Percentiles rank a stretch among this genome's conserved stretches.
phyloP scores from a whole-genome alignment of 2,329 filamentous ascomycete species.

The Colletotrichum sidae region DNA sequence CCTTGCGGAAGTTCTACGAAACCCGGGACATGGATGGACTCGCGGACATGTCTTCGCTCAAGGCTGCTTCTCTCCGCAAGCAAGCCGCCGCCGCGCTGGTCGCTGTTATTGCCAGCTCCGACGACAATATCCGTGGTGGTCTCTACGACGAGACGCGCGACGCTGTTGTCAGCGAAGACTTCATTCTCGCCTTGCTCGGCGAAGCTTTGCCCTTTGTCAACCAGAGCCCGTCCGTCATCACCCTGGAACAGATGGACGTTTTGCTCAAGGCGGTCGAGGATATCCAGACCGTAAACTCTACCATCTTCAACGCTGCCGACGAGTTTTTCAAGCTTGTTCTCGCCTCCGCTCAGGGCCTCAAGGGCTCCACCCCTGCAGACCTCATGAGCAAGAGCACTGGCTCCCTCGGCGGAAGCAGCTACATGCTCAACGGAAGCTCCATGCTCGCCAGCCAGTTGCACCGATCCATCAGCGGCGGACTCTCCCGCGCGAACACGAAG shows the following conservation, averaged over 20 bases:
- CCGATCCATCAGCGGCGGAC: slow-evolving; percentile 63
- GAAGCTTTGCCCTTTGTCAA: slow-evolving; percentile 85
- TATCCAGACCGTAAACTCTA: slow-evolving; percentile 77
- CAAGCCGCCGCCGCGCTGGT: slow-evolving; percentile 79
- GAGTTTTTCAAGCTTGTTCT: slow-evolving; percentile 83
- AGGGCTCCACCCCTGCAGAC: slow-evolving; percentile 72
- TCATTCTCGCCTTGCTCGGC: slow-evolving; percentile 83
- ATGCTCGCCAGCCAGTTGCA: slow-evolving; percentile 74
- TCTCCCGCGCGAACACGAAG: slow-evolving; percentile 51
- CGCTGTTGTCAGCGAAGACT: slow-evolving; percentile 89
- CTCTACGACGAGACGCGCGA: slow-evolving; percentile 85
- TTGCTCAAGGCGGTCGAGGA: slow-evolving; percentile 85
- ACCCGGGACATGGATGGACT: slow-evolving; percentile 72
- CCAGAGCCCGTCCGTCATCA: slow-evolving; percentile 66
- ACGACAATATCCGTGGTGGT: slow-evolving; percentile 91
- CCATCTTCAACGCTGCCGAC: slow-evolving; percentile 79
- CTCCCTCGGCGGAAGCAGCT: slow-evolving; percentile 67
- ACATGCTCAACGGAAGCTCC: slow-evolving; percentile 79
- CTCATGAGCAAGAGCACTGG: slow-evolving; percentile 67
- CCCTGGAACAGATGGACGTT: slow-evolving; percentile 77
- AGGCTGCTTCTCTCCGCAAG: slow-evolving; percentile 71
- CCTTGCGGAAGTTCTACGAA: slow-evolving; percentile 89
- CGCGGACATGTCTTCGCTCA: slow-evolving; percentile 45
- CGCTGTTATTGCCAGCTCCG: slow-evolving; percentile 86
- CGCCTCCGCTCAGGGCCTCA: slow-evolving; percentile 73